phyloP scores from a whole-genome alignment of 129 eudicot genomes.

The Daucus carota region DH1_v3.0 NC_030385.2:46917001-46917500 shows the following conservation, averaged over 20 bases:
- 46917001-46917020: constrained; percentile 63
- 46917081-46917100: constrained; percentile 3
- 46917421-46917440: constrained; percentile 66
- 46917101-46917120: background rate
- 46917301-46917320: constrained; percentile 25
- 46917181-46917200: constrained; percentile 31
- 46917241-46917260: constrained; percentile 69
- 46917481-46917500: constrained; percentile 48
- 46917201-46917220: constrained; percentile 48
- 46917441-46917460: constrained; percentile 53
- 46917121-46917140: background rate
- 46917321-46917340: background rate
- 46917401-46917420: constrained; percentile 60
- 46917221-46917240: constrained; percentile 51
- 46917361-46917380: constrained; percentile 2
- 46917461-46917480: constrained; percentile 62
- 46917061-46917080: constrained; percentile 63
- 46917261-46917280: constrained; percentile 56
- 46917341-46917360: constrained; percentile 16
- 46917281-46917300: constrained; percentile 49
- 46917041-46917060: constrained; percentile 63
- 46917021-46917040: constrained; percentile 46
- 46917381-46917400: background rate
- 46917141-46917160: background rate
- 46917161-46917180: background rate